A percentile compares a stretch with the other conserved stretches of the same genome.
Evolutionary conservation across 2,329 filamentous ascomycete genomes (phyloP).

Genomic region (Pezicula rhizophila): DNA sequence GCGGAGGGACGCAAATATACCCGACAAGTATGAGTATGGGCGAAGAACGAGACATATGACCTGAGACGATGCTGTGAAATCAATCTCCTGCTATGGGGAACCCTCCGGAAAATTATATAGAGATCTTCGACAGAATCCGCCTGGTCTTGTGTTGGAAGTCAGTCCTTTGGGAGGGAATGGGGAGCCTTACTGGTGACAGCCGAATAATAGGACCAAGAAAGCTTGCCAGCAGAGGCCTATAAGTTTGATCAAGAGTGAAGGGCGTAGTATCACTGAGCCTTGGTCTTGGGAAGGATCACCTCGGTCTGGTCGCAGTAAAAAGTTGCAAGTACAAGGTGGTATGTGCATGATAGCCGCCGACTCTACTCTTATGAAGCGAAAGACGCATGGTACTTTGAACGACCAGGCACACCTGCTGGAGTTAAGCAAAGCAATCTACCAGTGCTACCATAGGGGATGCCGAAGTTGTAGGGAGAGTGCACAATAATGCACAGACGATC

Average conservation of each 20-base stretch:
- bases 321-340: conserved; percentile 1
- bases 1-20: too few species aligned
- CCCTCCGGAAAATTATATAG: conserved; percentile 9
- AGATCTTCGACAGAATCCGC: conserved; percentile 9
- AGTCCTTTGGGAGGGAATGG: conserved; percentile 5
- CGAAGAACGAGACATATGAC: background rate
- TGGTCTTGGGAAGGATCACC: conserved; percentile 9
- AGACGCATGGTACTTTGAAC: background rate
- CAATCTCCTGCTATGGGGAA: conserved; percentile 3
- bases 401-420: background rate
- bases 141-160: conserved; percentile 4
- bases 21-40: background rate
- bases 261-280: conserved; percentile 18
- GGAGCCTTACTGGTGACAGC: conserved; percentile 11
- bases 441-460: background rate
- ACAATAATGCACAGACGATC: background rate
- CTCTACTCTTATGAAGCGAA: background rate
- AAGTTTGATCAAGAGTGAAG: conserved; percentile 15
- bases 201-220: conserved; percentile 6
- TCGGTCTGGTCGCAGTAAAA: conserved; percentile 13
- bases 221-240: conserved; percentile 11
- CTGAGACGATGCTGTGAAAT: conserved; percentile 1
- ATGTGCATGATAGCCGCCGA: conserved; percentile 1
- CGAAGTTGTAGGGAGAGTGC: background rate
- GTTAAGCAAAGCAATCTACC: background rate